Evolutionary conservation across 2,329 filamentous ascomycete species (phyloP).

Genomic region (Diaporthe capsici): DNA sequence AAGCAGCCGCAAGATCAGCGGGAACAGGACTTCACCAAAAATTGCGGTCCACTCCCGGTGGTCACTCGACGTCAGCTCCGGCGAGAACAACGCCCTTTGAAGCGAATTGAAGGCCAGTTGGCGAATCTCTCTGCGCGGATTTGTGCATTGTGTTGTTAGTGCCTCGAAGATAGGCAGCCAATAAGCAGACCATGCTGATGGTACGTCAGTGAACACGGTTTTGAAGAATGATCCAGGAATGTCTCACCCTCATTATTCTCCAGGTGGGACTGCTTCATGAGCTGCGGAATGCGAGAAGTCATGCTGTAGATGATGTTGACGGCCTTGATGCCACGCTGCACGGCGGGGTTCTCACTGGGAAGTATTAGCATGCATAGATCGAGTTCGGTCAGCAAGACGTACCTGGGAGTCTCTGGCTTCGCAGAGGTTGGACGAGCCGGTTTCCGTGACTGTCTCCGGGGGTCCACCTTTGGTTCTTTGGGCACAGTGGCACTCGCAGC

Average conservation of each 20-base stretch:
- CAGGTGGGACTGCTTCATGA: constrained; percentile 94
- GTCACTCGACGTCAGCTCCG: constrained; percentile 84
- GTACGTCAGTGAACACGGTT: constrained; percentile 46
- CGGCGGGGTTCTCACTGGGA: constrained; percentile 77
- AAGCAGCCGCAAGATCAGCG: constrained; percentile 86
- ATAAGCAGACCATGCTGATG: constrained; percentile 91
- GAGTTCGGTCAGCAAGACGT: constrained; percentile 47
- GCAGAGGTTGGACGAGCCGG: constrained; percentile 51
- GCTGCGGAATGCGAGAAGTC: constrained; percentile 83
- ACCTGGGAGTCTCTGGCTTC: constrained; percentile 71
- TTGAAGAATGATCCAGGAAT: background rate
- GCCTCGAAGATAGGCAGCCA: constrained; percentile 96
- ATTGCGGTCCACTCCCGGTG: constrained; percentile 96
- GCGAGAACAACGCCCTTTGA: constrained; percentile 87
- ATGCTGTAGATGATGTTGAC: constrained; percentile 86
- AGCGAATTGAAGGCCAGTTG: constrained; percentile 89
- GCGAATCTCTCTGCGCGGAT: constrained; percentile 92
- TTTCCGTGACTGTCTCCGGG: constrained; percentile 51
- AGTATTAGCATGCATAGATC: constrained; percentile 39
- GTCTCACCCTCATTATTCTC: constrained; percentile 83
- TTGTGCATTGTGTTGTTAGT: constrained; percentile 90
- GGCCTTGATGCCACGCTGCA: constrained; percentile 84
- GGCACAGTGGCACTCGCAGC: constrained; percentile 81
- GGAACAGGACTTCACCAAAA: constrained; percentile 94
- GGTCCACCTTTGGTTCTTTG: constrained; percentile 78